A percentile compares a stretch with the other conserved stretches of the same genome.
These are phyloP conservation scores for Leccinum obscurum DNA, from an alignment of 768 basidiomycete species.

Conservation along the genomic window DNA sequence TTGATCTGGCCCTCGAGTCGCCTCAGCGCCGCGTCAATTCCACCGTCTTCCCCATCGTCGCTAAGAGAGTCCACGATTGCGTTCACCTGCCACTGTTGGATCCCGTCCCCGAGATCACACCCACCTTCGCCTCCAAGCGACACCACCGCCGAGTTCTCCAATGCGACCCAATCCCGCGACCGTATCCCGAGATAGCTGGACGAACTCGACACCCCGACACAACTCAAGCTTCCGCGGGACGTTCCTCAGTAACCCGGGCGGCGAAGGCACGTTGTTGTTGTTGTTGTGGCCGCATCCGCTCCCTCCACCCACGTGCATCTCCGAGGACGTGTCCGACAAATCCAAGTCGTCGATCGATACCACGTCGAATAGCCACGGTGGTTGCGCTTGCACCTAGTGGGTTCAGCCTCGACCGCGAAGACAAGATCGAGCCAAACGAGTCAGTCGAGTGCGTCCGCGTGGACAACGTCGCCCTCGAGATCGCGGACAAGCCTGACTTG, in stretches of 20 bases:
- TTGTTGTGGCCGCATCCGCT: not conserved
- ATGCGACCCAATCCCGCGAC: slow-evolving; percentile 59
- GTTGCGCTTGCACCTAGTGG: slow-evolving; percentile 32
- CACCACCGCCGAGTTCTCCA: slow-evolving; percentile 34
- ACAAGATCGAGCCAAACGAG: slow-evolving; percentile 18
- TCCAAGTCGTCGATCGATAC: slow-evolving; percentile 80
- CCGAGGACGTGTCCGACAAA: slow-evolving; percentile 72
- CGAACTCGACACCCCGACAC: slow-evolving; percentile 80
- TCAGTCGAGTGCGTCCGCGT: slow-evolving; percentile 33
- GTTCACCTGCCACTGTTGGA: slow-evolving; percentile 84
- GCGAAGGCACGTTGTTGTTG: slow-evolving; percentile 35
- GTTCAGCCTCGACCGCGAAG: slow-evolving; percentile 30
- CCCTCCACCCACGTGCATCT: slow-evolving; percentile 37
- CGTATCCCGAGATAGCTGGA: slow-evolving; percentile 65
- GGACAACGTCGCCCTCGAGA: too few species aligned
- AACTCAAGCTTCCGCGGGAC: slow-evolving; percentile 62
- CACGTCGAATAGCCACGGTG: slow-evolving; percentile 66
- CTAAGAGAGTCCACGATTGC: slow-evolving; percentile 72
- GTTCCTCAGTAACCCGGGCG: slow-evolving; percentile 52
- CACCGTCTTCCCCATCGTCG: slow-evolving; percentile 74
- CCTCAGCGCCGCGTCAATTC: slow-evolving; percentile 78
- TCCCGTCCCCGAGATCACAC: slow-evolving; percentile 31
- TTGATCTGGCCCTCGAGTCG: slow-evolving; percentile 76
- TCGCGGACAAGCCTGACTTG: too few species aligned
- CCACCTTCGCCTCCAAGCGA: slow-evolving; percentile 38